phyloP scores from a whole-genome alignment of 177 flowering plant species.

The Vitis hybrid region DNA sequence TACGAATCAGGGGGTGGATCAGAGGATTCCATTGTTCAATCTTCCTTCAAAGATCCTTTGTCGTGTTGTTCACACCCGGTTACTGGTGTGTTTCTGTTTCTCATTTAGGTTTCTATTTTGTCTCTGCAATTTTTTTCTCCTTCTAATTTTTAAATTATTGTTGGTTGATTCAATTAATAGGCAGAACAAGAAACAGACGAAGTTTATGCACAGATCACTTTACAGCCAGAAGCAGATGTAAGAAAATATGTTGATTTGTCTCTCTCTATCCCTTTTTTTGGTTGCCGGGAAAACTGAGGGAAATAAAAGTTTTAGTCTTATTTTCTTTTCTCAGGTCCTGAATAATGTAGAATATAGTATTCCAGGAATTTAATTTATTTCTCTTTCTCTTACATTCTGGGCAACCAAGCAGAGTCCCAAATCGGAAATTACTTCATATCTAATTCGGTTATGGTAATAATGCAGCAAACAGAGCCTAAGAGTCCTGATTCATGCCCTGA shows the following conservation, averaged over 20 bases:
- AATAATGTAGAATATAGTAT: too few relatives aligned
- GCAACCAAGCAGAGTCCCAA: not conserved
- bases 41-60: constrained; percentile 69
- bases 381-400: not conserved
- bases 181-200: constrained; percentile 77
- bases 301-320: too few relatives aligned
- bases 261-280: not conserved
- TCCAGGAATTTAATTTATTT: not conserved
- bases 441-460: not conserved
- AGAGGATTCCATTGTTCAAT: constrained; percentile 44
- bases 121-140: not conserved
- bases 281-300: not conserved
- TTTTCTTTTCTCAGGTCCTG: too few relatives aligned
- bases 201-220: constrained; percentile 70
- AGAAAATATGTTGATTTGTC: constrained; percentile 11
- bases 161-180: constrained; percentile 27
- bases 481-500: constrained; percentile 39
- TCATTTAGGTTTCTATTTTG: constrained; percentile 6
- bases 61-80: constrained; percentile 42
- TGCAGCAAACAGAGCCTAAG: constrained; percentile 53
- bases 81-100: constrained; percentile 36
- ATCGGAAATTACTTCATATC: not conserved
- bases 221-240: constrained; percentile 58
- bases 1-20: constrained; percentile 56
- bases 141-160: not conserved